Percentiles rank a stretch among this genome's conserved stretches.
Conservation (phyloP, 139 green algal species). For the Picochlorum sp. region DNA sequence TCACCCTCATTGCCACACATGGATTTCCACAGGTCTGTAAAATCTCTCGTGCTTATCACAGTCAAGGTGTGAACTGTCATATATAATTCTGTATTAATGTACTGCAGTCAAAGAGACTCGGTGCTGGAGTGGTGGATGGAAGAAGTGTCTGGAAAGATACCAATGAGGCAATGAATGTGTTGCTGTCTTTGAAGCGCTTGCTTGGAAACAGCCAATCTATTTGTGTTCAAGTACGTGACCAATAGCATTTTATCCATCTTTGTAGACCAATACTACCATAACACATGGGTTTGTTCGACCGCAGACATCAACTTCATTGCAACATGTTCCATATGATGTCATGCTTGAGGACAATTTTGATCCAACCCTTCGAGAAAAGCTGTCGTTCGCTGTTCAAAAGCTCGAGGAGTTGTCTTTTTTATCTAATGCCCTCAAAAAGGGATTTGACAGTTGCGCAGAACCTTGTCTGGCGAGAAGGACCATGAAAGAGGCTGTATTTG, state of each 20-base stretch:
- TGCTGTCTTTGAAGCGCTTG: constrained; percentile 26
- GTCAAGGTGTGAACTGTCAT: neutral
- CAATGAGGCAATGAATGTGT: constrained; percentile 13
- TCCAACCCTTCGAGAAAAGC: constrained; percentile 13
- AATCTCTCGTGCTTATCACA: neutral
- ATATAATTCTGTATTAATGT: neutral
- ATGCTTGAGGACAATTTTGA: constrained; percentile 38
- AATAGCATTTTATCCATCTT: no score
- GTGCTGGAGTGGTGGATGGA: constrained; percentile 74
- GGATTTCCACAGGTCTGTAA: constrained; percentile 35
- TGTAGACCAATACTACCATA: no score
- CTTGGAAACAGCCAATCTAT: constrained; percentile 22
- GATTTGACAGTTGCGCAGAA: neutral
- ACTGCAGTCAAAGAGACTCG: constrained; percentile 65
- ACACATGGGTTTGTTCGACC: no score
- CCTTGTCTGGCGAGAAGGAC: neutral
- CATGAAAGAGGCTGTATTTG: neutral
- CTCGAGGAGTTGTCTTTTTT: constrained; percentile 42
- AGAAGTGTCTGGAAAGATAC: constrained; percentile 68
- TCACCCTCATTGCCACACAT: constrained; percentile 51
- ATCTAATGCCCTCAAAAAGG: neutral
- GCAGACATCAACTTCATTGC: constrained; percentile 52
- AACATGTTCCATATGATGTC: constrained; percentile 70
- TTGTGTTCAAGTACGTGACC: neutral
- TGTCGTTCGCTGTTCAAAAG: constrained; percentile 81